A percentile compares a stretch with the other conserved stretches of the same genome.
Conservation (phyloP, 257 asterid genomes). For the Nicotiana obtusifolia region DNA sequence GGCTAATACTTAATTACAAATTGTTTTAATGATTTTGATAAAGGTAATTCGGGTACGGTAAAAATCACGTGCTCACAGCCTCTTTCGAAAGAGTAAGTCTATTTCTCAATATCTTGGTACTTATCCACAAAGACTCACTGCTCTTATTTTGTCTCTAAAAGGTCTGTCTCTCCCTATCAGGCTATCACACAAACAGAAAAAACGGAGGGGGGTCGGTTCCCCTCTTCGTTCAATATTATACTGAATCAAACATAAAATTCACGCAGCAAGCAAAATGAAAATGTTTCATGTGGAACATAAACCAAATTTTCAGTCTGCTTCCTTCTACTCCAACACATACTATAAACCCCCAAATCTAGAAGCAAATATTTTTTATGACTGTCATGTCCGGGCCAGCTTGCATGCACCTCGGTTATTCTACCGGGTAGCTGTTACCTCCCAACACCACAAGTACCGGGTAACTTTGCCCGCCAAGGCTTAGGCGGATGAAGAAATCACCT, state of each 20-base stretch:
- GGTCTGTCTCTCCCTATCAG: neutral
- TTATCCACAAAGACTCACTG: neutral
- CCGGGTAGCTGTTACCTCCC: no score
- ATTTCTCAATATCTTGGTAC: neutral
- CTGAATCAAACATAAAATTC: neutral
- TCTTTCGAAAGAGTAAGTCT: neutral
- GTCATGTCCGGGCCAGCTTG: no score
- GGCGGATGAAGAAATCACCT: no score
- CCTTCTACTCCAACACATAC: neutral
- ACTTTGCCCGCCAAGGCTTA: no score
- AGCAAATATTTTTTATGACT: neutral
- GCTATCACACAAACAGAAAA: neutral
- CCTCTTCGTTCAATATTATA: neutral
- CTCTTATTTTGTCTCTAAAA: neutral
- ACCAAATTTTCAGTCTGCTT: neutral
- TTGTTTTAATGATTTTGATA: no score
- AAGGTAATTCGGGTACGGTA: no score
- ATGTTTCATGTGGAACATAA: neutral
- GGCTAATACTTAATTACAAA: no score
- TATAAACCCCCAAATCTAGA: neutral
- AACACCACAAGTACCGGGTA: no score
- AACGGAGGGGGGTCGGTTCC: neutral
- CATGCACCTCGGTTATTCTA: no score
- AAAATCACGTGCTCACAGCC: no score
- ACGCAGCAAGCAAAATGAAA: neutral